Evolutionary conservation across 2,329 filamentous ascomycete genomes (phyloP).

Genomic region (Ascochyta lentis): DNA sequence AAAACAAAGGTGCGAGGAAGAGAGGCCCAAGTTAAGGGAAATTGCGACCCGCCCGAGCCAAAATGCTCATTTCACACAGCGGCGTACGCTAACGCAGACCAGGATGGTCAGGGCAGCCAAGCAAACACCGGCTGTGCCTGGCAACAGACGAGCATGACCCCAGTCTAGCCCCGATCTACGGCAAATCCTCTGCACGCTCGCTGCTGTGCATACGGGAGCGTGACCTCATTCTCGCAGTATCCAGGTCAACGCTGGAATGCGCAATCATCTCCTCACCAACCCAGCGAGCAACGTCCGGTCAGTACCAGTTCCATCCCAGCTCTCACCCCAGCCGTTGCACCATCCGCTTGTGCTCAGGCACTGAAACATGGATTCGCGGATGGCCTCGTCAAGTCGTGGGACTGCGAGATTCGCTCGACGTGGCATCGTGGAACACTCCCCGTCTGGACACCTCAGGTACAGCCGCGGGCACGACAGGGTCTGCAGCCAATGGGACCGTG

Average conservation of each 20-base stretch:
- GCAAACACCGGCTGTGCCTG: slow-evolving; percentile 14
- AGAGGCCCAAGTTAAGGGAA: slow-evolving; percentile 17
- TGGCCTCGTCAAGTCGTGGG: slow-evolving; percentile 17
- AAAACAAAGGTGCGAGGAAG: slow-evolving; percentile 19
- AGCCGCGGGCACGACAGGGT: slow-evolving; percentile 12
- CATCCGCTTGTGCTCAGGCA: slow-evolving; percentile 24
- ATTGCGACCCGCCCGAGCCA: slow-evolving; percentile 13
- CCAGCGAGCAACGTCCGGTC: not conserved
- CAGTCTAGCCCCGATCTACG: slow-evolving; percentile 17
- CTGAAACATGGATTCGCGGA: slow-evolving; percentile 32
- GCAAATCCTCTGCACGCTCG: slow-evolving; percentile 20
- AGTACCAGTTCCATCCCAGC: slow-evolving; percentile 10
- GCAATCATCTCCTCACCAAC: slow-evolving; percentile 6
- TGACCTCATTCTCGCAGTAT: slow-evolving; percentile 17
- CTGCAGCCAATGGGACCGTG: slow-evolving; percentile 5
- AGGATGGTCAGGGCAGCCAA: slow-evolving; percentile 9
- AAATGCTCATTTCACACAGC: slow-evolving; percentile 13
- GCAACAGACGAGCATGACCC: slow-evolving; percentile 1
- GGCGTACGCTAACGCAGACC: slow-evolving; percentile 16
- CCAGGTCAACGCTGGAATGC: slow-evolving; percentile 17
- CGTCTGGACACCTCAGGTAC: slow-evolving; percentile 12
- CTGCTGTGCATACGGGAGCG: slow-evolving; percentile 1
- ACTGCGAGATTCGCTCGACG: slow-evolving; percentile 18
- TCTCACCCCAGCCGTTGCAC: slow-evolving; percentile 30
- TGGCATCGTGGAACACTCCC: slow-evolving; percentile 18